A percentile compares a stretch with the other conserved stretches of the same genome.
Conservation (phyloP, 106 monocot species). For the Apostasia ramifera region DNA sequence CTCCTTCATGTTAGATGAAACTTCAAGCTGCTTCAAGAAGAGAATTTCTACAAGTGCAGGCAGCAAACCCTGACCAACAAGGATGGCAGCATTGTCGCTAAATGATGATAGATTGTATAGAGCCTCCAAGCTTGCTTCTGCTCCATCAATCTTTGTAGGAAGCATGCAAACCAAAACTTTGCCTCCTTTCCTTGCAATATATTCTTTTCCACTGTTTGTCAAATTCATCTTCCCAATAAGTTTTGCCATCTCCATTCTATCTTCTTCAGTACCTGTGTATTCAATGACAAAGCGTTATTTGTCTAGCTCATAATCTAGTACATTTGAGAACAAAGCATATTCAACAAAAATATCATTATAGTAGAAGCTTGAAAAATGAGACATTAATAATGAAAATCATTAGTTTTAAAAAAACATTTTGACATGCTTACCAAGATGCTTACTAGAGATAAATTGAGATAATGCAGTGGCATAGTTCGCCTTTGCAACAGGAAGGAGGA, state of each 20-base stretch:
- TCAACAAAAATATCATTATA: no score
- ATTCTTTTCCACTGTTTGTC: slow-evolving; percentile 29
- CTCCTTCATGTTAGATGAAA: slow-evolving; percentile 14
- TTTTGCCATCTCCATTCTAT: slow-evolving; percentile 21
- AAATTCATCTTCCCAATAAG: slow-evolving; percentile 32
- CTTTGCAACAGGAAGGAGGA: no score
- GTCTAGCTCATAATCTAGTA: no score
- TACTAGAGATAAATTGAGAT: no score
- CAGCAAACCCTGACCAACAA: slow-evolving; percentile 30
- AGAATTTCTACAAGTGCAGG: slow-evolving; percentile 36
- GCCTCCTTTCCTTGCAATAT: slow-evolving; percentile 33
- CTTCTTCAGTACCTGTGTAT: slow-evolving; percentile 28
- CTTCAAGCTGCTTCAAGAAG: slow-evolving; percentile 13
- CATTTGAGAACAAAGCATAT: no score
- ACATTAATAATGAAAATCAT: no score
- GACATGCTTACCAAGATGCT: no score
- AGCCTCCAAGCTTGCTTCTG: slow-evolving; percentile 23
- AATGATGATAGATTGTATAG: slow-evolving; percentile 37
- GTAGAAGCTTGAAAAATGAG: no score
- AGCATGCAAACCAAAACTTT: slow-evolving; percentile 36
- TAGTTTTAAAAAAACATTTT: no score
- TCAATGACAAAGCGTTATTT: background rate
- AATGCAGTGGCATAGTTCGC: no score
- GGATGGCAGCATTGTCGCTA: slow-evolving; percentile 36
- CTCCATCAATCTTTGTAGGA: slow-evolving; percentile 22